These are phyloP conservation scores for Cercospora sojina DNA, from an alignment of 2,329 filamentous ascomycete species.

Conservation along the genomic window DNA sequence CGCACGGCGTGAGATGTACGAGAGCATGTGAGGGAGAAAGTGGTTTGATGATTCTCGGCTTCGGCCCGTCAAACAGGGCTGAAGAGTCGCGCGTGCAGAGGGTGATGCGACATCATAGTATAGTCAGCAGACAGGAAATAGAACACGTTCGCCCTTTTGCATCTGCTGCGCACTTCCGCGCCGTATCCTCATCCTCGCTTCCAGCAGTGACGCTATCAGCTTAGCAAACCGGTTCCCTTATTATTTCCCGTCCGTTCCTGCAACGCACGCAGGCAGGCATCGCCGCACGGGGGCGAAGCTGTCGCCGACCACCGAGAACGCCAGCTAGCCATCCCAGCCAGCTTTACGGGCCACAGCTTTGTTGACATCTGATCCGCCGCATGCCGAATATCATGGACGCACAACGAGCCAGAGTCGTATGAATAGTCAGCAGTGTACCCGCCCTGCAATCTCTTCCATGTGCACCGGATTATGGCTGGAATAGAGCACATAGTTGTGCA, in stretches of 20 bases:
- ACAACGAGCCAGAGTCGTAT: constrained; percentile 14
- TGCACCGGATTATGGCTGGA: constrained; percentile 67
- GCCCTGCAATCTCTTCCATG: background rate
- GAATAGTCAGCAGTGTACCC: constrained; percentile 12
- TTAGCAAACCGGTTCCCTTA: background rate
- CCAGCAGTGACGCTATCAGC: background rate
- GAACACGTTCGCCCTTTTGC: background rate
- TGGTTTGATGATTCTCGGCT: background rate
- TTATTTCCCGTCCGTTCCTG: background rate
- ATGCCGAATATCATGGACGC: constrained; percentile 17
- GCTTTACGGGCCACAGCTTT: constrained; percentile 2
- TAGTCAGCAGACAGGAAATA: background rate
- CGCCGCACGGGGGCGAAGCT: background rate
- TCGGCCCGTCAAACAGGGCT: background rate
- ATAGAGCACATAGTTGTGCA: constrained; percentile 97
- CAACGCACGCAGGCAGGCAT: background rate
- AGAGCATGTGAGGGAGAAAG: background rate
- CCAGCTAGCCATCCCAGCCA: background rate
- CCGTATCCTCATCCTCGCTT: background rate
- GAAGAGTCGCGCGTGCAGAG: background rate
- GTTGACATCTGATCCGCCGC: constrained; percentile 8
- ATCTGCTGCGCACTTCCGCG: background rate
- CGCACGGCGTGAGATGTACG: no score
- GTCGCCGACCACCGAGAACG: background rate
- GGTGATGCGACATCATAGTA: background rate